Evolutionary conservation across 2,329 filamentous ascomycete genomes (phyloP).

Genomic region (Calonectria pteridis): DNA sequence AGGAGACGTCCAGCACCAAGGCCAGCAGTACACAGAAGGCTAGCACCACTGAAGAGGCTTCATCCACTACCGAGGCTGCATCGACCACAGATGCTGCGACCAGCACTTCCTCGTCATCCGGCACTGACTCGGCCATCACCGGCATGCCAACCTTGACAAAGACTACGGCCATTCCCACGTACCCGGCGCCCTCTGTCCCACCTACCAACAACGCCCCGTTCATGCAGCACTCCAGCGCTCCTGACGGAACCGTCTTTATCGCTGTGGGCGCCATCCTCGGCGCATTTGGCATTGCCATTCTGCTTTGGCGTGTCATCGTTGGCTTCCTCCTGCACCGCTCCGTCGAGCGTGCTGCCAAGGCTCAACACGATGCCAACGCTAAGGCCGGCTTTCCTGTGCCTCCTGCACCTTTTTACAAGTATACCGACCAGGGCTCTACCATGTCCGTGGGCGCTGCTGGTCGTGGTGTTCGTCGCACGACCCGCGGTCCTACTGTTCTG

Average conservation of each 20-base stretch:
- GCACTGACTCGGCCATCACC: constrained; percentile 42
- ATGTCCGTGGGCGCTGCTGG: constrained; percentile 61
- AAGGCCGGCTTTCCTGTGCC: constrained; percentile 74
- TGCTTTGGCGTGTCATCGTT: constrained; percentile 89
- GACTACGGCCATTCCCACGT: constrained; percentile 61
- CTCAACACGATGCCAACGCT: constrained; percentile 76
- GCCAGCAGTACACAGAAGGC: constrained; percentile 17
- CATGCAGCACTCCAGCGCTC: constrained; percentile 87
- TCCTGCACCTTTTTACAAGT: constrained; percentile 73
- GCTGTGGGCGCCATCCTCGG: constrained; percentile 90
- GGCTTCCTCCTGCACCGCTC: constrained; percentile 93
- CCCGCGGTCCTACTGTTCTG: constrained; percentile 61
- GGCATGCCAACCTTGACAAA: constrained; percentile 59
- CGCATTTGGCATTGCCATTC: constrained; percentile 82
- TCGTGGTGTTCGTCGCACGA: constrained; percentile 65
- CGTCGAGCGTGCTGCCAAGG: constrained; percentile 85
- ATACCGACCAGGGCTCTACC: constrained; percentile 70
- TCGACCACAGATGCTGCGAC: constrained; percentile 32
- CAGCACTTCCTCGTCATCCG: constrained; percentile 29
- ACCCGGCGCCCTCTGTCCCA: constrained; percentile 82
- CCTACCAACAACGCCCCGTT: constrained; percentile 88
- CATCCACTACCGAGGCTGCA: constrained; percentile 23
- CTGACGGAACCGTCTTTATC: constrained; percentile 97
- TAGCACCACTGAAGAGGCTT: constrained; percentile 25
- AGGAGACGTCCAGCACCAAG: constrained; percentile 30